A percentile compares a stretch with the other conserved stretches of the same genome.
Conservation (phyloP, 768 basidiomycete species). For the Heimioporus sp. region DNA sequence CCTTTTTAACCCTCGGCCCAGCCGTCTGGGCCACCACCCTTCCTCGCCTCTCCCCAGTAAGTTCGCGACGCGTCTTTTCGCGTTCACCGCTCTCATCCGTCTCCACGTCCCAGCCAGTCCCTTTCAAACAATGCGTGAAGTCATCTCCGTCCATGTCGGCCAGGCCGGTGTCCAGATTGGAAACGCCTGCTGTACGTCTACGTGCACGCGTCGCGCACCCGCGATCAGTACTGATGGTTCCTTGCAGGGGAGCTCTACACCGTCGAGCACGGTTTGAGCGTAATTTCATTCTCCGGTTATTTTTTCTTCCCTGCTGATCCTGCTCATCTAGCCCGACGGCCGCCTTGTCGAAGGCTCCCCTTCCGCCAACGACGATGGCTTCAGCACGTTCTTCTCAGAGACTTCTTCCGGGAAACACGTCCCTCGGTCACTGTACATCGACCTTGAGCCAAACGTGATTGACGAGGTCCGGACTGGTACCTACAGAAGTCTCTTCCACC, state of each 20-base stretch:
- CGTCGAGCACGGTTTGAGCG: slow-evolving; percentile 96
- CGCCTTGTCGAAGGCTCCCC: slow-evolving; percentile 79
- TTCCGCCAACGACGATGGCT: slow-evolving; percentile 80
- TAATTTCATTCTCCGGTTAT: slow-evolving; percentile 33
- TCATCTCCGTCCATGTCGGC: slow-evolving; percentile 97
- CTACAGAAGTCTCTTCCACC: slow-evolving; percentile 98
- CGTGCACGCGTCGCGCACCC: slow-evolving; percentile 15
- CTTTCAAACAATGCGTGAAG: slow-evolving; percentile 75
- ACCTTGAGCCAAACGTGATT: slow-evolving; percentile 96
- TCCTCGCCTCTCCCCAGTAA: slow-evolving; percentile 31
- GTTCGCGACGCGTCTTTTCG: slow-evolving; percentile 31
- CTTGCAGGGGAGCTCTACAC: slow-evolving; percentile 94
- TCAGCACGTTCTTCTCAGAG: slow-evolving; percentile 99
- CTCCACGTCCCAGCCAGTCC: slow-evolving; percentile 4
- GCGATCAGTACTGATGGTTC: slow-evolving; percentile 16
- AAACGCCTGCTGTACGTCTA: slow-evolving; percentile 93
- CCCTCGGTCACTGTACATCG: slow-evolving; percentile 95
- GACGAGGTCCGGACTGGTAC: slow-evolving; percentile 95
- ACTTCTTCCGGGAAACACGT: slow-evolving; percentile 96
- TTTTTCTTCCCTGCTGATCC: slow-evolving; percentile 18
- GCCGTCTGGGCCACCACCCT: slow-evolving; percentile 25
- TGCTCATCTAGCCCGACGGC: slow-evolving; percentile 79
- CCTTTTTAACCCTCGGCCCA: slow-evolving; percentile 43
- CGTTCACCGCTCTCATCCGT: slow-evolving; percentile 10
- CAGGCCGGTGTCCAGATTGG: slow-evolving; percentile 98